Evolutionary conservation across 768 basidiomycete species (phyloP).

Genomic region (Candolleomyces eurysporus): DNA sequence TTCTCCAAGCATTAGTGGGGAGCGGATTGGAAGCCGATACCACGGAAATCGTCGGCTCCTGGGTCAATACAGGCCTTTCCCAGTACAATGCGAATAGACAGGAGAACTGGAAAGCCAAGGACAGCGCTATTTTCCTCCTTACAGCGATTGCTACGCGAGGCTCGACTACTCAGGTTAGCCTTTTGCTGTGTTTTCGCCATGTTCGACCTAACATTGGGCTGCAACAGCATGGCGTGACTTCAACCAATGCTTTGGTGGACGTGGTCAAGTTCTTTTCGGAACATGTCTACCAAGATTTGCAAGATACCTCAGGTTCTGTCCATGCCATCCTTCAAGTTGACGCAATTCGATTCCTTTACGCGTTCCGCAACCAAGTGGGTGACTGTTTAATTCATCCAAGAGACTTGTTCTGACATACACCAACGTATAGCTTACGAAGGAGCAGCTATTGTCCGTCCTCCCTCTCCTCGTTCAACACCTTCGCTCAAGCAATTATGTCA

Average conservation of each 20-base stretch:
- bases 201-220: conserved; percentile 7
- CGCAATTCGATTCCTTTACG: conserved; percentile 91
- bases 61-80: conserved; percentile 73
- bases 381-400: not conserved
- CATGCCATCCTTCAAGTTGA: conserved; percentile 95
- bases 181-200: not conserved
- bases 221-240: conserved; percentile 84
- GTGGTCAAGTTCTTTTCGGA: conserved; percentile 95
- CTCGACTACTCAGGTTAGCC: conserved; percentile 73
- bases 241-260: conserved; percentile 88
- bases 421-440: conserved; percentile 74
- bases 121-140: conserved; percentile 88
- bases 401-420: not conserved
- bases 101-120: conserved; percentile 86
- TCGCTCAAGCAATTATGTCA: conserved; percentile 81
- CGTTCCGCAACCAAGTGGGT: conserved; percentile 91
- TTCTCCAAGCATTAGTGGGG: conserved; percentile 86
- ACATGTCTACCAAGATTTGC: conserved; percentile 85
- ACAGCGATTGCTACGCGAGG: conserved; percentile 93
- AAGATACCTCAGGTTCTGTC: conserved; percentile 59
- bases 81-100: conserved; percentile 62
- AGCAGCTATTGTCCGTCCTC: conserved; percentile 87
- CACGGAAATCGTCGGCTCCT: conserved; percentile 84
- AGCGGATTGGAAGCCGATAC: conserved; percentile 79
- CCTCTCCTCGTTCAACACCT: conserved; percentile 85